These are phyloP conservation scores for Gentiana macrophylla DNA, from an alignment of 257 asterid species.

Conservation along the genomic window DNA sequence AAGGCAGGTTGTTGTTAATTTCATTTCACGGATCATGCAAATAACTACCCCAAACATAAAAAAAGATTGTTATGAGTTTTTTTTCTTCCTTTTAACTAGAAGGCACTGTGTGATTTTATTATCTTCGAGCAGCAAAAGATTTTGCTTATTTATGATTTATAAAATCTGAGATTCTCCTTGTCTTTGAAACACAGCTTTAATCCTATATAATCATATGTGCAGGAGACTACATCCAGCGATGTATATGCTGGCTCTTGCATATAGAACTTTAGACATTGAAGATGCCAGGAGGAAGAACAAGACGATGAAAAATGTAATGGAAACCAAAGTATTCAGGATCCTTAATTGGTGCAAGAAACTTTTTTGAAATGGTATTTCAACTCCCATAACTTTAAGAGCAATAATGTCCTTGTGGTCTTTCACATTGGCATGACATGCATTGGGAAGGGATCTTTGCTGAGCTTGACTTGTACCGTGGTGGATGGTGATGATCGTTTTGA, in stretches of 20 bases:
- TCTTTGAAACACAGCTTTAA: constrained; percentile 4
- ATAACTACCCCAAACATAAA: no score
- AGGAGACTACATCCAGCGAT: constrained; percentile 96
- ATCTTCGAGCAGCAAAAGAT: neutral
- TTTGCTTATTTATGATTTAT: neutral
- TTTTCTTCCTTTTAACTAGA: no score
- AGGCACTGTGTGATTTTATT: no score
- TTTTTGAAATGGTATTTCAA: constrained; percentile 13
- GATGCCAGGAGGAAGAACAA: constrained; percentile 38
- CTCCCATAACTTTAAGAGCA: no score
- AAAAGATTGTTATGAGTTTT: no score
- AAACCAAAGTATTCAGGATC: constrained; percentile 40
- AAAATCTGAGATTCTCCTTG: constrained; percentile 1
- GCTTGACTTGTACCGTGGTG: no score
- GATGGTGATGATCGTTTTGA: no score
- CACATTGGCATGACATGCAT: no score
- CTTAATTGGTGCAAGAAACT: constrained; percentile 52
- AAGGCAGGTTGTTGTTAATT: no score
- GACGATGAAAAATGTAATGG: constrained; percentile 49
- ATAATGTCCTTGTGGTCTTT: no score
- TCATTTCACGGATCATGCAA: no score
- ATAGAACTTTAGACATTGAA: constrained; percentile 87
- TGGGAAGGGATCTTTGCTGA: no score
- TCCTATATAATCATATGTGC: constrained; percentile 21
- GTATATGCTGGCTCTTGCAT: constrained; percentile 84